Evolutionary conservation across 2,329 filamentous ascomycete genomes (phyloP).

Genomic region (Microdochium bolleyi): DNA sequence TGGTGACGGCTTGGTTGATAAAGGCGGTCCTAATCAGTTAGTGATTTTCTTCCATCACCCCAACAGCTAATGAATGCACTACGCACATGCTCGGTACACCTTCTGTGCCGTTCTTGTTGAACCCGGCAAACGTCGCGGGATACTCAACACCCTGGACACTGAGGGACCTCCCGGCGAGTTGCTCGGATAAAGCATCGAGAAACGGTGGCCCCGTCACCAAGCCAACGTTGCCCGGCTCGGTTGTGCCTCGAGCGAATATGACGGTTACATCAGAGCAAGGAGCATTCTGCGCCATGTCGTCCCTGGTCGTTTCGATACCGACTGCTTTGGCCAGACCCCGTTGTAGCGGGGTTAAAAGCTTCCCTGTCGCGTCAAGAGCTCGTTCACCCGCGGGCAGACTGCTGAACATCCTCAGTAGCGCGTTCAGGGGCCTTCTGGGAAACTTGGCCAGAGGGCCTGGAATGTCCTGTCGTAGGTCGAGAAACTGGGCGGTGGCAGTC

Average conservation of each 20-base stretch:
- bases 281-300: slow-evolving; percentile 6
- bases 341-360: slow-evolving; percentile 6
- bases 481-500: background rate
- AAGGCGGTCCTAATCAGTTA: background rate
- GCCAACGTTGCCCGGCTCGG: background rate
- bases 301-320: slow-evolving; percentile 4
- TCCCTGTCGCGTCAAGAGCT: slow-evolving; percentile 2
- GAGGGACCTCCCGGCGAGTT: slow-evolving; percentile 1
- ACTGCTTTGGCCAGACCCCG: slow-evolving; percentile 6
- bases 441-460: slow-evolving; percentile 4
- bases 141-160: background rate
- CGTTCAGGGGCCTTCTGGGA: slow-evolving; percentile 3
- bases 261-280: slow-evolving; percentile 15
- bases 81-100: slow-evolving; percentile 14
- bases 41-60: background rate
- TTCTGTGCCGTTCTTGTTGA: slow-evolving; percentile 10
- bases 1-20: no score
- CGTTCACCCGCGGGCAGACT: slow-evolving; percentile 3
- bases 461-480: slow-evolving; percentile 2
- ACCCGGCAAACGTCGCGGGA: slow-evolving; percentile 2
- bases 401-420: slow-evolving; percentile 4
- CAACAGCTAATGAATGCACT: background rate
- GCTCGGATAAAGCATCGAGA: background rate
- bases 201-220: background rate
- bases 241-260: background rate